Base-by-base conservation (phyloP, 441 rosid genomes). In the Daphne laureola region DNA sequence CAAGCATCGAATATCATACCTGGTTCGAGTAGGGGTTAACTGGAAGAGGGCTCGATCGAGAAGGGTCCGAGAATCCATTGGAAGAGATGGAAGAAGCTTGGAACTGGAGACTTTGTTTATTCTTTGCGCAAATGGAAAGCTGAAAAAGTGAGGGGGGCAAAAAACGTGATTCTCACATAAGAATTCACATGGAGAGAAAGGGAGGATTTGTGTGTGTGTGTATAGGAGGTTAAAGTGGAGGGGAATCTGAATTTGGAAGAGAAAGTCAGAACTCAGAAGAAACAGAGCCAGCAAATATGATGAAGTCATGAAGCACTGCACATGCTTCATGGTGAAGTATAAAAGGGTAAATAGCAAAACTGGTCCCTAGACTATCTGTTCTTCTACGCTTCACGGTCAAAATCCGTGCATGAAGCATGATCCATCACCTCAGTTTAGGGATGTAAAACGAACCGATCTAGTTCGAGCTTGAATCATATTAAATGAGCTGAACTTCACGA, bases 21-120 rank as follows among this genome's bases (percentile, higher is more conserved):
- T 83, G 40, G 90, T 83, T 15, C 95, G 73, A 73, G 91, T 83
- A 41, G 91, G 95, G 21, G 91, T 86, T 67, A 86, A 88, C 44
- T 81, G 91, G 64, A 86, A 79, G 69, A 86, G 66, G 58, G 88
- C 95, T 44, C 71, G 75, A 68, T 83, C 88, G 48, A 86, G 79
- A 4, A 69, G 55, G 65, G 72, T 46, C 23, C 68, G 23, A 2
- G 84, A 72, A n/a, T 73, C 81, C 83, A 81, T 79, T 25, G 63
- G 14, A 17, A 35, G 48, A 55, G 23, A 51, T 43, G 47, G 26
- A 53, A 44, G 53, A 21, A 8, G 7, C 23, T 12, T 56, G 67
- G 53, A 46, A 44, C n/a, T 35, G 43, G 26, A 5, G 26, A 35
- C 43, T 36, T 12, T 14, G 42, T 23, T 23, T 17, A 50, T 50